Percentiles rank a stretch among this genome's conserved stretches.
Conservation (phyloP, 192 early-diverging fungal species). For the Coemansia sp. region DNA sequence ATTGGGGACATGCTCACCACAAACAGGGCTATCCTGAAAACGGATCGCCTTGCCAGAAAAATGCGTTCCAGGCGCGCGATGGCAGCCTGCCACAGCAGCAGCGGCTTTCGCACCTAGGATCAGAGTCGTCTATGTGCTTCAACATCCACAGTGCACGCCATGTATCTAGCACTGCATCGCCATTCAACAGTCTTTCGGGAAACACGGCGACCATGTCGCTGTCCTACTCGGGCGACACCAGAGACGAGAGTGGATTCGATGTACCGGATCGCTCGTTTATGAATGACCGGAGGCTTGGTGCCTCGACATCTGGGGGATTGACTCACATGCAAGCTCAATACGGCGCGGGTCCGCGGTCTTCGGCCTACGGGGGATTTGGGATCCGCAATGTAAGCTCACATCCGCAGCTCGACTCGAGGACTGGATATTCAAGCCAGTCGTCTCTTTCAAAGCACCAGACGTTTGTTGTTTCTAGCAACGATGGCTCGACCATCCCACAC, state of each 20-base stretch:
- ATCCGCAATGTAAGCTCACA: constrained; percentile 7
- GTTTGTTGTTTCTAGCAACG: neutral
- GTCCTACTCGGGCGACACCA: constrained; percentile 20
- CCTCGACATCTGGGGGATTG: neutral
- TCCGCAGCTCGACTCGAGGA: neutral
- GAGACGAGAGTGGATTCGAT: constrained; percentile 5
- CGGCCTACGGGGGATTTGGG: neutral
- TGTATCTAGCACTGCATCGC: constrained; percentile 7
- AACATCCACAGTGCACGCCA: constrained; percentile 1
- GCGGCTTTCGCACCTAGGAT: constrained; percentile 15
- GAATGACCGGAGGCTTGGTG: neutral
- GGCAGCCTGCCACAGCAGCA: neutral
- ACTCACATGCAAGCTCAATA: neutral
- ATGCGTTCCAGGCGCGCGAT: neutral
- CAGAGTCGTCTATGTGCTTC: constrained; percentile 8
- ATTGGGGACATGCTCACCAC: constrained; percentile 19
- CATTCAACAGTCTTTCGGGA: constrained; percentile 21
- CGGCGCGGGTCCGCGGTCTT: neutral
- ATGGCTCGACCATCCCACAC: neutral
- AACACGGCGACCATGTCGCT: constrained; percentile 15
- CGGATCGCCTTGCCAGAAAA: neutral
- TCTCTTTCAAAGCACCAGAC: neutral
- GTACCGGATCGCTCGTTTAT: neutral
- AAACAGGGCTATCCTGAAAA: neutral
- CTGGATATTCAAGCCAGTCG: neutral